Evolutionary conservation across 1,139 yeast genomes (phyloP).

Genomic region (Arxiozyma slooffiae): DNA sequence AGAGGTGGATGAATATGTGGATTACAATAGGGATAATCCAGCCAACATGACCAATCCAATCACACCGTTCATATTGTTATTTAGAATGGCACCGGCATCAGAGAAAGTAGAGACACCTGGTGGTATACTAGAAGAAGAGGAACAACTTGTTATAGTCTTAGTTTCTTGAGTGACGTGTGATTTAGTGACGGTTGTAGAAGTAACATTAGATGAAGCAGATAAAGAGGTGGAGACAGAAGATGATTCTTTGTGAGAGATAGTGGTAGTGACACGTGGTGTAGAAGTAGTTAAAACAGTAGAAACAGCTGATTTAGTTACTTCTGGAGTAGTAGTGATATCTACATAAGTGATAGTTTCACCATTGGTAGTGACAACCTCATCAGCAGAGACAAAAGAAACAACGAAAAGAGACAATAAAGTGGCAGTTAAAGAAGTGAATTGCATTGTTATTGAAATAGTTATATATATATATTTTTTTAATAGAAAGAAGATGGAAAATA

Average conservation of each 20-base stretch:
- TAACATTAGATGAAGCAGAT: slow-evolving; percentile 8
- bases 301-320: slow-evolving; percentile 29
- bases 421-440: slow-evolving; percentile 4
- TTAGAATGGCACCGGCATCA: neutral
- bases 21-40: slow-evolving; percentile 3
- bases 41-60: slow-evolving; percentile 1
- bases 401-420: slow-evolving; percentile 7
- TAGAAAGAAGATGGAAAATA: too few relatives aligned
- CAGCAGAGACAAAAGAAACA: slow-evolving; percentile 12
- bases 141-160: neutral
- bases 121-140: slow-evolving; percentile 3
- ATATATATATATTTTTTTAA: too few relatives aligned
- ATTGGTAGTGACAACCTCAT: slow-evolving; percentile 9
- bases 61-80: neutral
- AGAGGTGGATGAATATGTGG: neutral
- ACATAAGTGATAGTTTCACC: slow-evolving; percentile 24
- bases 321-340: slow-evolving; percentile 30
- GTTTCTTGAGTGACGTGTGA: neutral
- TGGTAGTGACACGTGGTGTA: slow-evolving; percentile 25
- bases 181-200: slow-evolving; percentile 14
- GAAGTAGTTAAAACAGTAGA: slow-evolving; percentile 30
- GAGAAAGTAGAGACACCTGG: slow-evolving; percentile 3
- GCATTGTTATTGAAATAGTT: slow-evolving; percentile 11
- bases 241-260: slow-evolving; percentile 6
- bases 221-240: slow-evolving; percentile 3